Evolutionary conservation across 139 green algal genomes (phyloP).

Genomic region (Chlamydomonas incerta): DNA sequence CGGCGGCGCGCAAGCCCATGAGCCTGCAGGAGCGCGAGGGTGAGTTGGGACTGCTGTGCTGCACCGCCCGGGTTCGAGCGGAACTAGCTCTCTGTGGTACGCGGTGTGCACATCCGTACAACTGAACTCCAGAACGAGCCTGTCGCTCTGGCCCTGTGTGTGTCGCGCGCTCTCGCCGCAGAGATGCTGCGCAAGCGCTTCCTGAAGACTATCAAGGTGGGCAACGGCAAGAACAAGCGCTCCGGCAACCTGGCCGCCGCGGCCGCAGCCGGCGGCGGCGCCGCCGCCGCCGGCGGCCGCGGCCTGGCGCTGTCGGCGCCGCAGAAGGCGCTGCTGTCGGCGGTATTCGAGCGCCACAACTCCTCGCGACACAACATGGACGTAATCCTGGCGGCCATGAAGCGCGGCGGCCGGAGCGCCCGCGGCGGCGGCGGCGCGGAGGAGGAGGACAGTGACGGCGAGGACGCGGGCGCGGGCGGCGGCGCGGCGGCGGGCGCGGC

Average conservation of each 20-base stretch:
- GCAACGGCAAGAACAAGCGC: conserved; percentile 37
- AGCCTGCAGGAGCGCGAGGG: conserved; percentile 36
- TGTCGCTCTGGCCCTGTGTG: too few species aligned
- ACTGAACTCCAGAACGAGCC: too few species aligned
- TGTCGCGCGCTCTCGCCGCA: too few species aligned
- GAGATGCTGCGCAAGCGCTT: conserved; percentile 44
- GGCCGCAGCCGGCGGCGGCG: background rate
- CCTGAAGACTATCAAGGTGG: conserved; percentile 24
- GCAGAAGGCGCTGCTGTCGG: conserved; percentile 10
- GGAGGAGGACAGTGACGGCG: background rate
- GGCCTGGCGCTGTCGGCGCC: conserved; percentile 20
- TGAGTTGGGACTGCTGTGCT: too few species aligned
- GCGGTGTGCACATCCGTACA: too few species aligned
- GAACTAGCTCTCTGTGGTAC: too few species aligned
- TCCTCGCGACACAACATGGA: conserved; percentile 37
- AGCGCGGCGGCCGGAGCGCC: background rate
- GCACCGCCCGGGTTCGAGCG: too few species aligned
- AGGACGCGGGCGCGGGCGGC: background rate
- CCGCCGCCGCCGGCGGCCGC: background rate
- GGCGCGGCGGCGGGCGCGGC: background rate
- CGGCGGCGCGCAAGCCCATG: background rate
- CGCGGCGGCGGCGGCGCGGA: background rate
- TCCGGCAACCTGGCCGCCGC: background rate
- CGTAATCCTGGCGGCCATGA: conserved; percentile 28
- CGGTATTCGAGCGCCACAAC: conserved; percentile 57